phyloP scores from a whole-genome alignment of 208 protist species.

The Endotrypanum monterogeii region DNA sequence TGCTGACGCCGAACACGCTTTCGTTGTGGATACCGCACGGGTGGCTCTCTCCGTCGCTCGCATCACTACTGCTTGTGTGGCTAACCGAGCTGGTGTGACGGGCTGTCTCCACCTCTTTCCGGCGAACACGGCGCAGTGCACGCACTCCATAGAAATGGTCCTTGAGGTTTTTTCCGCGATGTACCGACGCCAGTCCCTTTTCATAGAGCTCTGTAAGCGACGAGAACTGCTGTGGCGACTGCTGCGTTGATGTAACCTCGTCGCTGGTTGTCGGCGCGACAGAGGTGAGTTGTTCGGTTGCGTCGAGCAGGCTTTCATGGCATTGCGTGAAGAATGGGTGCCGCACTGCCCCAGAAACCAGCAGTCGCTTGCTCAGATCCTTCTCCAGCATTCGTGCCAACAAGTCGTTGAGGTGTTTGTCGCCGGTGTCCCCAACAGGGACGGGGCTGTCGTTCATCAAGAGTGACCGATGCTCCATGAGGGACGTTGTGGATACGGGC shows the following conservation, averaged over 20 bases:
- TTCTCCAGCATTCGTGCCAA: slow-evolving; percentile 75
- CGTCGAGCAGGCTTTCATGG: slow-evolving; percentile 12
- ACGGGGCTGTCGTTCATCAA: slow-evolving; percentile 25
- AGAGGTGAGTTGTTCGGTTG: not conserved
- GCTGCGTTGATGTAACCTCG: not conserved
- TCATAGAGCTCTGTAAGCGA: slow-evolving; percentile 41
- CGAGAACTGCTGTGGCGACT: slow-evolving; percentile 1
- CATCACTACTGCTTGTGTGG: not conserved
- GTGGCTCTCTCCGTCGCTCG: not conserved
- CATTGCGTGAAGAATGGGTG: slow-evolving; percentile 63
- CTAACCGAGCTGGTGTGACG: slow-evolving; percentile 11
- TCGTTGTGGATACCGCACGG: not conserved
- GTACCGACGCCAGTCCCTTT: slow-evolving; percentile 43
- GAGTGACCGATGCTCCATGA: slow-evolving; percentile 19
- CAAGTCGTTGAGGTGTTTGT: slow-evolving; percentile 53
- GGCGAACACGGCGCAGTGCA: slow-evolving; percentile 45
- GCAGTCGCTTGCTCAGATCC: slow-evolving; percentile 56
- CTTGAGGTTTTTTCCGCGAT: slow-evolving; percentile 58
- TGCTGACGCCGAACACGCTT: not conserved
- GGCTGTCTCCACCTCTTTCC: slow-evolving; percentile 41
- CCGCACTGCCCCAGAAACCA: slow-evolving; percentile 42
- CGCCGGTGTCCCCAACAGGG: slow-evolving; percentile 16
- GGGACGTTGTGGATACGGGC: slow-evolving; percentile 39
- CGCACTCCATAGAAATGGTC: slow-evolving; percentile 68
- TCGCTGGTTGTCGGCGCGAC: not conserved